phyloP scores from a whole-genome alignment of 495 filamentous ascomycete genomes.

The Podospora fimiseda region DNA sequence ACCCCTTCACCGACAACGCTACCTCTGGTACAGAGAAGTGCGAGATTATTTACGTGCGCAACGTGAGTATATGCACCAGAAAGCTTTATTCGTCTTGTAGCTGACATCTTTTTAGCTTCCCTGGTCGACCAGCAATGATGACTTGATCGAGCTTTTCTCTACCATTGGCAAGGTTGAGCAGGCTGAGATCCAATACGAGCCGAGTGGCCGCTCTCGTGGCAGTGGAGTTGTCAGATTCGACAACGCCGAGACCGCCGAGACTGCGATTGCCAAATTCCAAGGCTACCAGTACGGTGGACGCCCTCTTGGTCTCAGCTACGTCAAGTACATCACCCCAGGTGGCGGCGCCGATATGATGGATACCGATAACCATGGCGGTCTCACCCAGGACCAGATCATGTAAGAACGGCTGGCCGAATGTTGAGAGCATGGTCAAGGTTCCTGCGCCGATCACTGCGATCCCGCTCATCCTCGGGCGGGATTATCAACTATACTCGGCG shows the following conservation, averaged over 20 bases:
- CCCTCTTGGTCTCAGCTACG: slow-evolving; percentile 84
- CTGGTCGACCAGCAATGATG: slow-evolving; percentile 98
- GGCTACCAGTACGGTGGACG: slow-evolving; percentile 96
- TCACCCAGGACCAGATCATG: slow-evolving; percentile 99
- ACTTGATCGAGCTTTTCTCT: slow-evolving; percentile 90
- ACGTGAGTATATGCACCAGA: slow-evolving; percentile 57
- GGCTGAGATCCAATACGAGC: slow-evolving; percentile 97
- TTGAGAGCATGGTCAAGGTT: too few species aligned
- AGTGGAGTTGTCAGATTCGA: slow-evolving; percentile 95
- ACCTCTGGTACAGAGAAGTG: slow-evolving; percentile 80
- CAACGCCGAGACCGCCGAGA: slow-evolving; percentile 74
- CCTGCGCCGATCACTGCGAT: not conserved
- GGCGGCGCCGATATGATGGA: slow-evolving; percentile 69
- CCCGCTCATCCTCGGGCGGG: not conserved
- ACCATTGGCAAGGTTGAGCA: slow-evolving; percentile 97
- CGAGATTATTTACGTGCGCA: slow-evolving; percentile 88
- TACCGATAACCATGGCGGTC: slow-evolving; percentile 62
- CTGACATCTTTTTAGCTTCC: slow-evolving; percentile 60
- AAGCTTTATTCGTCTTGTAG: not conserved
- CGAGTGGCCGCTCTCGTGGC: slow-evolving; percentile 89
- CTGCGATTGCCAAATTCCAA: slow-evolving; percentile 92
- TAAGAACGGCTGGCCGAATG: too few species aligned
- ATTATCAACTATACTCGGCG: too few species aligned
- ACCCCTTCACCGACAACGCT: slow-evolving; percentile 92
- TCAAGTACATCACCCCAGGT: slow-evolving; percentile 73